phyloP scores from a whole-genome alignment of 768 basidiomycete species.

The Hygrophorus pudorinus region DNA sequence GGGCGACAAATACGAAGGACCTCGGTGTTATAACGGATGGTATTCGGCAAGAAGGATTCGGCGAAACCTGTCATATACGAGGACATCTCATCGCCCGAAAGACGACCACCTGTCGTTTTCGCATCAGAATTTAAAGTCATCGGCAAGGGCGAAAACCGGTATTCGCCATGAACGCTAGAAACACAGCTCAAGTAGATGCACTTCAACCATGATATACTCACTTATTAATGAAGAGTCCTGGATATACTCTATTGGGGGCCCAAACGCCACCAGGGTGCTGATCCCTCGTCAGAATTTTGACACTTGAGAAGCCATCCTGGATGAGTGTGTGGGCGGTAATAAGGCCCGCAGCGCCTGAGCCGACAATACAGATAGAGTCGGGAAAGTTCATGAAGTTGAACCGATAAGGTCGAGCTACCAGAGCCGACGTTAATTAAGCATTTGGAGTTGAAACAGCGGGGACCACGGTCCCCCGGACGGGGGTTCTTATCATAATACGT shows the following conservation, averaged over 20 bases:
- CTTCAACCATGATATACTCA: constrained; percentile 17
- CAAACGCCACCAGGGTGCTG: constrained; percentile 48
- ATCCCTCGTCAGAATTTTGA: constrained; percentile 49
- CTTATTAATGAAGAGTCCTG: constrained; percentile 52
- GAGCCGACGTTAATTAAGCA: too few species aligned
- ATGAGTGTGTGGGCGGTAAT: constrained; percentile 48
- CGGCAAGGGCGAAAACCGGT: constrained; percentile 41
- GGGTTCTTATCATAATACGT: too few species aligned
- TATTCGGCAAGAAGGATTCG: too few species aligned
- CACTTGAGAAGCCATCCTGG: constrained; percentile 45
- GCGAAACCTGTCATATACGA: constrained; percentile 49
- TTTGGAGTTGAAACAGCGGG: too few species aligned
- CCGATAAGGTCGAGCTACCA: too few species aligned
- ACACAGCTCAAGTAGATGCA: too few species aligned
- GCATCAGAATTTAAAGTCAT: constrained; percentile 38
- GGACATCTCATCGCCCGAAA: constrained; percentile 44
- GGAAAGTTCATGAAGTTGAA: too few species aligned
- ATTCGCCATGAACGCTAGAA: constrained; percentile 54
- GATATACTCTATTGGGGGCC: constrained; percentile 46
- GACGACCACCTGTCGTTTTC: constrained; percentile 29
- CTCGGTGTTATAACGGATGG: too few species aligned
- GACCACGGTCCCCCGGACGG: too few species aligned
- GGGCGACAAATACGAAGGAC: too few species aligned
- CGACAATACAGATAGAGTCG: constrained; percentile 30
- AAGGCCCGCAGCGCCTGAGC: constrained; percentile 48